phyloP scores from a whole-genome alignment of 768 basidiomycete genomes.

The Lactarius hengduanensis region DNA sequence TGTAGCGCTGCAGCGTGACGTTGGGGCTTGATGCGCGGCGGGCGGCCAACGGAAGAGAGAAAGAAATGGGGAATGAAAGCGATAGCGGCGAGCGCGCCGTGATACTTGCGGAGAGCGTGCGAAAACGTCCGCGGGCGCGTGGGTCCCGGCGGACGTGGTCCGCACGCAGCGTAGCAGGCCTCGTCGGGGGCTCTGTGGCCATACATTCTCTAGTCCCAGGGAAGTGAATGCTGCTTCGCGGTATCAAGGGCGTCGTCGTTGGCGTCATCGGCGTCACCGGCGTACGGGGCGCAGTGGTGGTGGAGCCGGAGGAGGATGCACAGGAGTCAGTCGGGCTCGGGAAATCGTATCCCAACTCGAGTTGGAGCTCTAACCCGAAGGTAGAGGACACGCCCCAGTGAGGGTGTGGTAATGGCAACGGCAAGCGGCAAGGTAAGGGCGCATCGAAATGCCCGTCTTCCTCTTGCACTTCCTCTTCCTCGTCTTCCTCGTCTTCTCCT shows the following conservation, averaged over 20 bases:
- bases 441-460: conserved; percentile 6
- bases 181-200: background rate
- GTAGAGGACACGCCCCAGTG: background rate
- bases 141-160: conserved; percentile 3
- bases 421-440: background rate
- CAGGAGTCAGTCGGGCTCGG: conserved; percentile 16
- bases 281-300: background rate
- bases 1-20: background rate
- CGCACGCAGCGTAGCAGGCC: background rate
- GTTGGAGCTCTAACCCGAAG: background rate
- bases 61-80: conserved; percentile 10
- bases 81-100: conserved; percentile 21
- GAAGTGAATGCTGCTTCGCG: background rate
- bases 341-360: background rate
- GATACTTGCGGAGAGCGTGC: conserved; percentile 19
- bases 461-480: background rate
- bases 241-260: background rate
- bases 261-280: background rate
- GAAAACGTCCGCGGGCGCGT: conserved; percentile 9
- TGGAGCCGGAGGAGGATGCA: background rate
- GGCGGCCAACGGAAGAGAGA: conserved; percentile 14
- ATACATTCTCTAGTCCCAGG: background rate
- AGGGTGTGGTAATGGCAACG: background rate
- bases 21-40: conserved; percentile 13
- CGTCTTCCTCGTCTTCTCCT: conserved; percentile 7